Evolutionary conservation across 352 stramenopile species (phyloP).

Genomic region (Blastocystis sp.): DNA sequence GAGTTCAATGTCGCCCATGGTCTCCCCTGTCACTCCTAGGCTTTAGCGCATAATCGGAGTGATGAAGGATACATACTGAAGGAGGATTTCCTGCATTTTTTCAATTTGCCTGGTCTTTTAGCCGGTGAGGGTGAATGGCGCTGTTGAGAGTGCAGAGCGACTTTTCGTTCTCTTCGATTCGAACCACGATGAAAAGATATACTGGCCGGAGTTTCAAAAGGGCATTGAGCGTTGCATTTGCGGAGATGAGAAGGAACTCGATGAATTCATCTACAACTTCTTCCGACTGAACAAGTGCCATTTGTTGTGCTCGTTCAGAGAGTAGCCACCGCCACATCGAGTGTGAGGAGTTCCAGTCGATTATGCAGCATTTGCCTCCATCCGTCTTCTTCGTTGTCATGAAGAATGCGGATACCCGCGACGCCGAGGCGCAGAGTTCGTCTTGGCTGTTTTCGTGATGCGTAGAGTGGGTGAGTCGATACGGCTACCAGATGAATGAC

Average conservation of each 20-base stretch:
- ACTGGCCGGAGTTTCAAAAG: slow-evolving; percentile 52
- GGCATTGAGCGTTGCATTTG: slow-evolving; percentile 42
- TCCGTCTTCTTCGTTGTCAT: slow-evolving; percentile 48
- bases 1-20: slow-evolving; percentile 12
- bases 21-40: not conserved
- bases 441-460: not conserved
- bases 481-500: slow-evolving; percentile 53
- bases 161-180: slow-evolving; percentile 56
- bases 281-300: slow-evolving; percentile 49
- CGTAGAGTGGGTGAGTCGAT: slow-evolving; percentile 47
- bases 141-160: slow-evolving; percentile 4
- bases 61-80: slow-evolving; percentile 55
- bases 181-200: slow-evolving; percentile 48
- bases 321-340: slow-evolving; percentile 26
- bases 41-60: slow-evolving; percentile 53
- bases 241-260: slow-evolving; percentile 16
- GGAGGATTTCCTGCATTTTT: slow-evolving; percentile 62
- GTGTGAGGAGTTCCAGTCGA: slow-evolving; percentile 57
- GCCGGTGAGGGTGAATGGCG: not conserved
- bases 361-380: slow-evolving; percentile 59
- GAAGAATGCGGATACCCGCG: slow-evolving; percentile 33
- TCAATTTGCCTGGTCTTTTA: slow-evolving; percentile 51
- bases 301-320: not conserved
- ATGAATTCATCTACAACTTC: slow-evolving; percentile 55
- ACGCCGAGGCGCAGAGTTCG: slow-evolving; percentile 5